Evolutionary conservation across 225 moss, liverwort and hornwort genomes (phyloP), one percentile per base, ranked within the genome.

Genomic region (Asterella californica): DNA sequence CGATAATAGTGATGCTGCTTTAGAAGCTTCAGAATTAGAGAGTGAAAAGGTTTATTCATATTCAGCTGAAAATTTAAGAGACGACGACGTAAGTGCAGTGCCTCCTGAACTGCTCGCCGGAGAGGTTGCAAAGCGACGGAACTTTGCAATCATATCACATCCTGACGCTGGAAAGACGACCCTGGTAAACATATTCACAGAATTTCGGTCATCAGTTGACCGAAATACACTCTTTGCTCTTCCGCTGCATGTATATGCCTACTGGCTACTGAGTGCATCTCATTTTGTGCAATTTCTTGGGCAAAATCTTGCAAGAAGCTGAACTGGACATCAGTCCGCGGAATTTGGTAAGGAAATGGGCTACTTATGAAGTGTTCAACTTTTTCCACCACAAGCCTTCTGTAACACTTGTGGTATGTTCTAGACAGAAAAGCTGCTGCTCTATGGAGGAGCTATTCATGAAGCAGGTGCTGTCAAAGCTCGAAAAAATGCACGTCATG

Each of bases 141-240:
- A 96, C 86, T 96, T 96, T 42, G 96, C 96, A 8, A 96, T 96
- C 77, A 96, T 96, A 55, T 96, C 96, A 25, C 96, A 96, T 82
- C 96, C 96, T 60, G 96, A 96, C 76, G 96, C 96, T 10, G 96
- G 96, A 37, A 96, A 96, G 82, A 96, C 94, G n/a, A 94, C 94
- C 9, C 87, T 94, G 88, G 94, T 94, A 91, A 78, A 36, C 38
- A 10, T 70, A 57, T 54, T 38, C 7, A 29, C 42, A 22, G 9
- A 12, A 60, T 30, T 21, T 14, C 36, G 15, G 50, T 38, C 15
- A 14, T 37, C 6, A 76, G 49, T 15, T 48, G 6, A n/a, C n/a
- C 14, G 14, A 10, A 34, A 42, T 21, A 42, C 17, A 4, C 34
- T 38, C 5, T 42, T 21, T 22, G 37, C 7, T 73, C 32, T 53